phyloP scores from a whole-genome alignment of 179 eudicot species.

The Dionaea muscipula region DNA sequence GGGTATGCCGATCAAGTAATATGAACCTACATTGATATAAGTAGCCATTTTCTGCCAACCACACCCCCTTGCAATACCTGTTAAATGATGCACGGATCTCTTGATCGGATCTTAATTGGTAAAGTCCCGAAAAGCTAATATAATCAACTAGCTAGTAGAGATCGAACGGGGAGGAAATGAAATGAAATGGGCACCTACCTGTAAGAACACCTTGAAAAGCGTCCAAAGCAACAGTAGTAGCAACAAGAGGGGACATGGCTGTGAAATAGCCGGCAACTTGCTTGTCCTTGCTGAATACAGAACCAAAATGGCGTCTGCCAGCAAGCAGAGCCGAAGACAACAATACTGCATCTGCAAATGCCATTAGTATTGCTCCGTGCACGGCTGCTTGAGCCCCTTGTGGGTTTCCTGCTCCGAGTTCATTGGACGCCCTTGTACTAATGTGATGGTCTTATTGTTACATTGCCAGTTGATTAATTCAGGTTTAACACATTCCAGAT shows the following conservation, averaged over 20 bases:
- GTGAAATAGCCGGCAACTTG: conserved; percentile 16
- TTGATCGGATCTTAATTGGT: too few relatives aligned
- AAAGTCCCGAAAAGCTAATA: too few relatives aligned
- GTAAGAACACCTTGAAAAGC: conserved; percentile 16
- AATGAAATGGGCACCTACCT: conserved; percentile 5
- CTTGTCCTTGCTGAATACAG: conserved; percentile 12
- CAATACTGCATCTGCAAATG: conserved; percentile 15
- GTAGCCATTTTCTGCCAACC: conserved; percentile 16
- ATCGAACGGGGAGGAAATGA: too few relatives aligned
- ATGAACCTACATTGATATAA: conserved; percentile 12
- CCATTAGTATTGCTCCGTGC: conserved; percentile 15
- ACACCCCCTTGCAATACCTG: conserved; percentile 18
- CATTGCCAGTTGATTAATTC: background rate
- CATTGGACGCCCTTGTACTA: conserved; percentile 40
- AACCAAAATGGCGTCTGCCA: conserved; percentile 12
- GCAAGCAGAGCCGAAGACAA: conserved; percentile 11
- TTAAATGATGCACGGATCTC: too few relatives aligned
- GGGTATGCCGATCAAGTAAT: conserved; percentile 9
- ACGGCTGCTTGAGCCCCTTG: conserved; percentile 19
- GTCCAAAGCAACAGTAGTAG: conserved; percentile 10
- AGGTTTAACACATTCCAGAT: background rate
- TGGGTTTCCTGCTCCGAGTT: conserved; percentile 34
- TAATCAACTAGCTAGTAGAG: too few relatives aligned
- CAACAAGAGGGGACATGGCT: conserved; percentile 13
- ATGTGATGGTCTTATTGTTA: background rate